Conservation (phyloP, 768 basidiomycete species). For the Boletus pseudo-olivaceus region DNA sequence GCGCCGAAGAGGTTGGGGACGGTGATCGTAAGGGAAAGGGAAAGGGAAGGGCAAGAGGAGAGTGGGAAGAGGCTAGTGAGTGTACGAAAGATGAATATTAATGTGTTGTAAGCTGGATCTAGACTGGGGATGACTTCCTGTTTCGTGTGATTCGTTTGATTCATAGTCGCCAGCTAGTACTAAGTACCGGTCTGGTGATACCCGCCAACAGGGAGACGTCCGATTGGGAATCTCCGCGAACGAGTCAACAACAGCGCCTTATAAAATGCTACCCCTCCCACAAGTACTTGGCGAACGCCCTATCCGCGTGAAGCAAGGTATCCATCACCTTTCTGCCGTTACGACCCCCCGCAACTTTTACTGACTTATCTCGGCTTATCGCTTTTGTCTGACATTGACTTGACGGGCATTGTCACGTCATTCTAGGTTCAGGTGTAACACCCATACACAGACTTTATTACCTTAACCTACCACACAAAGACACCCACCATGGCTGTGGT, state of each 20-base stretch:
- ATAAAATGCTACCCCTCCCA: slow-evolving; percentile 1
- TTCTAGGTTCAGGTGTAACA: slow-evolving; percentile 12
- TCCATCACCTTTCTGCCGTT: slow-evolving; percentile 8
- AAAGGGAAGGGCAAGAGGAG: slow-evolving; percentile 6
- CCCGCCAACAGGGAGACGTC: no score
- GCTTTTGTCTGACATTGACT: slow-evolving; percentile 1
- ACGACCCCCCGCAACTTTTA: background rate
- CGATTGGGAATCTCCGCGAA: background rate
- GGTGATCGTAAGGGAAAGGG: slow-evolving; percentile 28
- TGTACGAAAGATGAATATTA: background rate
- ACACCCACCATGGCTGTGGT: slow-evolving; percentile 22
- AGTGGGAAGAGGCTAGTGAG: background rate
- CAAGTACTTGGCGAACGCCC: background rate
- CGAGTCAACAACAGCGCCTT: background rate
- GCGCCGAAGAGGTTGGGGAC: slow-evolving; percentile 53
- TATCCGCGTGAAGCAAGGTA: slow-evolving; percentile 10
- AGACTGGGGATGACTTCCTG: background rate
- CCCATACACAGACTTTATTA: slow-evolving; percentile 30
- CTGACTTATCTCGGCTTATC: background rate
- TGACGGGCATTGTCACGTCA: slow-evolving; percentile 20
- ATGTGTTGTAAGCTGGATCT: background rate
- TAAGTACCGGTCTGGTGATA: background rate
- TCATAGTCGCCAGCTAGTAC: background rate
- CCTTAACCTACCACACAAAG: slow-evolving; percentile 29
- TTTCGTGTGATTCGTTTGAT: background rate